Evolutionary conservation across 371 early-diverging fungal species (phyloP), one percentile per base, ranked within the genome.

Genomic region (Mucor racemosus): DNA sequence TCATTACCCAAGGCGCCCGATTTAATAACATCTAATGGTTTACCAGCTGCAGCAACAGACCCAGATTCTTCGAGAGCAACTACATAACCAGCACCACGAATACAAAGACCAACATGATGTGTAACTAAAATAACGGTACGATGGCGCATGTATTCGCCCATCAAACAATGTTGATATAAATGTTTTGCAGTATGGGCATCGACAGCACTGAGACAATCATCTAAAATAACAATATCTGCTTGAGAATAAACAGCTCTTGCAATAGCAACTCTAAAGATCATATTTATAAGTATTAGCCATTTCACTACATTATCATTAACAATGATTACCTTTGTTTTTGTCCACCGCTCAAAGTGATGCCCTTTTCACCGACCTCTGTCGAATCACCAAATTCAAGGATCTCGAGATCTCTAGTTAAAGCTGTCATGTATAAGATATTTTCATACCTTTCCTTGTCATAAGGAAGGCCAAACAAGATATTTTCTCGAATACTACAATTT

Each of bases 321-420:
- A 13, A 13, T 40, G 7, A 11, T 40, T 42, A 50, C 50, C 50
- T 81, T 77, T 93, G 93, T 73, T 90, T 89, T 75, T 94, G 93
- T 1, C 96, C 96, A 55, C 97, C 97, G 58, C 93, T 93, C 10
- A 96, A 76, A 3, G 92, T 92, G 35, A 95, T 86, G 7, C 95
- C 97, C 60, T 89, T 88, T 75, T 95, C 96, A 44, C 96, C 97
- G 58, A 96, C 88, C 78, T 95, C 93, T 0, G 97, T 96, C 67
- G 82, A 66, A 76, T 97, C 97, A 21, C 96, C 96, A 40, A 86
- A 76, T 15, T 86, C 85, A 33, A 97, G 75, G 33, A 90, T 92
- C 39, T 91, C 90, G 58, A 97, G 76, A 73, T 98, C 97, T 31
- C 91, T 81, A 0, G 81, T 80, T 33, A 97, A 78, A 1, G 94